Conservation (phyloP, 805 yeast species). For the Yamadazyma laniorum region DNA sequence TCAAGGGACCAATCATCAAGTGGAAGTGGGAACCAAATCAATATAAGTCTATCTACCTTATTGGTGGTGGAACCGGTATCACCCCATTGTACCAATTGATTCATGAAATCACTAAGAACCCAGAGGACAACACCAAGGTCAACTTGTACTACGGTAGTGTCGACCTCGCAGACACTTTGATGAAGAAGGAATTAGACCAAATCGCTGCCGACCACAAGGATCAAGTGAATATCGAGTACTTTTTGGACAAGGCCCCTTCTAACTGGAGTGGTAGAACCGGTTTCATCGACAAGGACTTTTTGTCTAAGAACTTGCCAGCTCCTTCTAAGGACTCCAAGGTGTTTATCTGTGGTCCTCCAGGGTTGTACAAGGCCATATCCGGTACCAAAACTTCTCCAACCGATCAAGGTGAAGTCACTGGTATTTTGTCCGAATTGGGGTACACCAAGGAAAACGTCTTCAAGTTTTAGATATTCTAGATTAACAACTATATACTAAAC, state of each 20-base stretch:
- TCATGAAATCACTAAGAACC: conserved; percentile 72
- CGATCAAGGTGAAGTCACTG: conserved; percentile 94
- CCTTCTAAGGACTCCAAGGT: conserved; percentile 59
- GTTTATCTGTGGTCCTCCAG: conserved; percentile 96
- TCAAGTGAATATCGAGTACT: conserved; percentile 74
- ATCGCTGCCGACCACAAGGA: conserved; percentile 68
- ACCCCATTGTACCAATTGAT: conserved; percentile 91
- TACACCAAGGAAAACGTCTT: conserved; percentile 83
- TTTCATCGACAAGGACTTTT: conserved; percentile 71
- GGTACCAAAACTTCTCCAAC: conserved; percentile 81
- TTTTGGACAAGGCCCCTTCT: conserved; percentile 63
- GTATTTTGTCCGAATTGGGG: conserved; percentile 85
- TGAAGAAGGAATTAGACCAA: conserved; percentile 73
- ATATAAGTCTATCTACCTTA: conserved; percentile 71
- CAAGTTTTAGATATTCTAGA: conserved; percentile 60
- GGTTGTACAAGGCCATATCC: conserved; percentile 80
- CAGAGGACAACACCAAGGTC: conserved; percentile 86
- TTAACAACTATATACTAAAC: too few species aligned
- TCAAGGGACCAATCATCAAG: conserved; percentile 92
- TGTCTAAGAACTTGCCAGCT: conserved; percentile 58
- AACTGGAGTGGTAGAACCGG: conserved; percentile 64
- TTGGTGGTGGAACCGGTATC: conserved; percentile 97
- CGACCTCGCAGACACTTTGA: conserved; percentile 74
- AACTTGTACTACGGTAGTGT: conserved; percentile 77
- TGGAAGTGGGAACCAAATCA: conserved; percentile 89